Base-by-base conservation (phyloP, 306 rosid genomes). In the Prunus mira region DNA sequence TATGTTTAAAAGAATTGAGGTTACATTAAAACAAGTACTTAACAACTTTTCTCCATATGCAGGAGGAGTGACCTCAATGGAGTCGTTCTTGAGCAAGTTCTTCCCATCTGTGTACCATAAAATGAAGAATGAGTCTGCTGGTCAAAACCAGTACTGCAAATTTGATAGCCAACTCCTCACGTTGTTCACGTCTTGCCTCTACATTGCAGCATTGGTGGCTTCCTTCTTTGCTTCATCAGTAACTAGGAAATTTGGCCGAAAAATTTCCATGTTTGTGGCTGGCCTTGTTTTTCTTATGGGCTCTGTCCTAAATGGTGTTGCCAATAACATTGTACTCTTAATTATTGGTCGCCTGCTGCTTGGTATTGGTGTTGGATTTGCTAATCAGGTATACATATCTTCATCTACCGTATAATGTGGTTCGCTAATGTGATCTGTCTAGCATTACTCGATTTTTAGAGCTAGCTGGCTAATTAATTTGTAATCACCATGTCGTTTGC, bases 281-380 rank as follows among this genome's bases (percentile, higher is more conserved):
- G 89, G 91, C 43, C 69, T 72, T 57, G 83, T 89, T 24, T 89
- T 89, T 63, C 79, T 89, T 13, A 11, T 73, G 20, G 89, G 93
- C 32, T 81, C 87, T 55, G 71, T 82, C 50, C 85, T 89, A 22
- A 86, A 87, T 52, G 88, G 91, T 15, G 77, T 81, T 17, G 89
- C 93, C 46, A 65, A 52, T 32, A 74, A 82, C 70, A 51, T 85
- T 30, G 63, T 43, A 12, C 49, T 78, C 67, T 75, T 89, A 45
- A 87, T 89, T 69, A 68, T 87, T 34, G 86, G 91, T 32, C 84
- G 88, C 15, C 71, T 87, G 74, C 72, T 89, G 74, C 89, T 89
- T 64, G 93, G 93, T 49, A 84, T 89, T 76, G 93, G 93, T 2
- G 84, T 89, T 71, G 89, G 88, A 30, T 89, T 89, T 68, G 84